Evolutionary conservation across 371 early-diverging fungal species (phyloP).

Genomic region (Apophysomyces ossiformis): DNA sequence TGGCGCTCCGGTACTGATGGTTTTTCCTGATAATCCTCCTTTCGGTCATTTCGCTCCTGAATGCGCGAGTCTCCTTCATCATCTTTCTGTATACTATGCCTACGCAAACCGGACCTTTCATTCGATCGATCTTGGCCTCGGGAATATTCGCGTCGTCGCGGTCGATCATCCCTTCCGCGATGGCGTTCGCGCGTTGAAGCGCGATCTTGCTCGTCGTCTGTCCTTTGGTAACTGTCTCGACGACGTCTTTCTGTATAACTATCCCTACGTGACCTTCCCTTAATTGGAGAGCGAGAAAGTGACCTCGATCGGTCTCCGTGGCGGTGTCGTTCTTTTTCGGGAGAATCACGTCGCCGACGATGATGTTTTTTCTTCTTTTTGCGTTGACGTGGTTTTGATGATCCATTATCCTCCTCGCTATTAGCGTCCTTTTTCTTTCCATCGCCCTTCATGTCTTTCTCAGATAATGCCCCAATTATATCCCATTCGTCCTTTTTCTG

Average conservation of each 20-base stretch:
- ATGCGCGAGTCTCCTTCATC: background rate
- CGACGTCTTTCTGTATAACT: conserved; percentile 1
- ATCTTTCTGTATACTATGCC: conserved; percentile 1
- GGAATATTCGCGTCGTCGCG: background rate
- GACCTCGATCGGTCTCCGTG: conserved; percentile 11
- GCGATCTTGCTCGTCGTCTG: background rate
- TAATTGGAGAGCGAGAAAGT: conserved; percentile 15
- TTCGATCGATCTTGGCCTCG: background rate
- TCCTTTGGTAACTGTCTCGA: background rate
- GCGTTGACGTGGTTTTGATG: background rate
- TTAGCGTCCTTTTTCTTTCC: background rate
- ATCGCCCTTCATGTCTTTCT: conserved; percentile 2
- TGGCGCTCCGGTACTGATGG: background rate
- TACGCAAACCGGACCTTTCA: background rate
- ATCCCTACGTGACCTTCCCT: background rate
- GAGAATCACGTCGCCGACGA: background rate
- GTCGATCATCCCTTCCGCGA: background rate
- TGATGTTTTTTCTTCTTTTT: conserved; percentile 17
- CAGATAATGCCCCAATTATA: conserved; percentile 24
- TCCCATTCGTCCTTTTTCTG: conserved; percentile 32
- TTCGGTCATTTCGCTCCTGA: background rate
- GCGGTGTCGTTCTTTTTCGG: background rate
- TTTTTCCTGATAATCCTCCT: background rate
- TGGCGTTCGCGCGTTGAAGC: background rate
- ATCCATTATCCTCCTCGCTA: conserved; percentile 1